These are phyloP conservation scores for Amborella trichopoda DNA, from an alignment of 164 flowering plant species.

Conservation along the genomic window DNA sequence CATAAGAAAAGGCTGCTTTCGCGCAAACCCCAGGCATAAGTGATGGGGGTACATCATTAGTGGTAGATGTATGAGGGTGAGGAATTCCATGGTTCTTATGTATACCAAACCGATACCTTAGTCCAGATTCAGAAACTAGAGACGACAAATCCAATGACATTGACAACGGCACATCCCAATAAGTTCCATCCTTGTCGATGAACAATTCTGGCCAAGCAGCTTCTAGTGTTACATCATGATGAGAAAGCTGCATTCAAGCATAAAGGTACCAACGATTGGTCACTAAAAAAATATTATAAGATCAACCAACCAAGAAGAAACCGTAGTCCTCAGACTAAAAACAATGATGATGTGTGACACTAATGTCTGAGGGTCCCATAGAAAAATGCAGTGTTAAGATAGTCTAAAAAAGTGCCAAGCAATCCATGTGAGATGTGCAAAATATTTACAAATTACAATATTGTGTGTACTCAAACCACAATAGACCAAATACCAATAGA, in stretches of 20 bases:
- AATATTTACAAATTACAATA: no score
- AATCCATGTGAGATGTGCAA: no score
- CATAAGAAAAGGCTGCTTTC: constrained; percentile 77
- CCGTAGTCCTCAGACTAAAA: no score
- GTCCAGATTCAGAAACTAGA: constrained; percentile 45
- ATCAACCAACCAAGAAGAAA: no score
- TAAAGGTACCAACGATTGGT: no score
- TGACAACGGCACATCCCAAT: constrained; percentile 83
- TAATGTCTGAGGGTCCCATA: no score
- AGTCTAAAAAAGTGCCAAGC: no score
- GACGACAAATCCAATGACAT: constrained; percentile 63
- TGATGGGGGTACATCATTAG: constrained; percentile 38
- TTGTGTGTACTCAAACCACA: no score
- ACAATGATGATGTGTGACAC: no score
- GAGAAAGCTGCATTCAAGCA: constrained; percentile 46
- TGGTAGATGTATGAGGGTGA: constrained; percentile 20
- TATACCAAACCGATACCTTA: constrained; percentile 60
- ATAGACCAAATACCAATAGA: no score
- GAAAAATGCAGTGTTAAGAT: no score
- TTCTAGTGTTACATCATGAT: constrained; percentile 69
- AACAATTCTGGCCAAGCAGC: constrained; percentile 91
- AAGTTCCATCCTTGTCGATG: constrained; percentile 57
- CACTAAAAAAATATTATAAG: no score
- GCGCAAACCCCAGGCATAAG: constrained; percentile 71
- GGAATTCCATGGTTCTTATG: constrained; percentile 64